Base-by-base conservation (phyloP, 2,329 filamentous ascomycete species). In the Ceratocystis cubensis region DNA sequence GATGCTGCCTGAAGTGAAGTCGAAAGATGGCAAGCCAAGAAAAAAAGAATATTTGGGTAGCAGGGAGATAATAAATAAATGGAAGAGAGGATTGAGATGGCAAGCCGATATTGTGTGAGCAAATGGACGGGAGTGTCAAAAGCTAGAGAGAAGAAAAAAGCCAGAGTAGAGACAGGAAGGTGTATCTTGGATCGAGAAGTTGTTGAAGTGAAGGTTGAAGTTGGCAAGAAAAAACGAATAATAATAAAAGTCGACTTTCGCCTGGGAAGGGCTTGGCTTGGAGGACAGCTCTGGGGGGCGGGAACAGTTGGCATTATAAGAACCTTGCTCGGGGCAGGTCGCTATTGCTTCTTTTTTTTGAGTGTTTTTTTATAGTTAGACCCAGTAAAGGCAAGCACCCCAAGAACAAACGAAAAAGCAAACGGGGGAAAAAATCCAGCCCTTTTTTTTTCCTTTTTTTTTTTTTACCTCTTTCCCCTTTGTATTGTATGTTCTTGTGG, bases 291-390 rank as follows among this genome's bases (percentile, higher is more conserved):
- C 37, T 17, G 22, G 50, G 50, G 53, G 53, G 53, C 25, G 53
- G 53, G 53, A 28, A 57, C 53, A 57, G 53, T 57, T 28, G 53
- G 53, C 28, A 30, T 57, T 57, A 57, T 57, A 57, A 30, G 22
- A 57, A 57, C 22, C 22, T 57, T 57, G 53, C 22, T 30, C 7
- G 53, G 53, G 53, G 28, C 53, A 57, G 53, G 53, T 33, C 15
- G 28, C 30, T 33, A 17, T 28, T 57, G 25, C 53, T 30, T 30
- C 6, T 57, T 33, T 28, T 57, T 57, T 17, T n/a, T n/a, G 53
- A 2, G 10, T 57, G 25, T 57, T 57, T 57, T 56, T 57, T 57
- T 57, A 33, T 57, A 30, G 25, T 28, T 57, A 10, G n/a, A 13
- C 13, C 53, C 22, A 30, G 28, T 30, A 57, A 57, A 57, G 53